These are phyloP conservation scores for Cajanus cajan DNA, from an alignment of 306 rosid species.

Conservation along the genomic window DNA sequence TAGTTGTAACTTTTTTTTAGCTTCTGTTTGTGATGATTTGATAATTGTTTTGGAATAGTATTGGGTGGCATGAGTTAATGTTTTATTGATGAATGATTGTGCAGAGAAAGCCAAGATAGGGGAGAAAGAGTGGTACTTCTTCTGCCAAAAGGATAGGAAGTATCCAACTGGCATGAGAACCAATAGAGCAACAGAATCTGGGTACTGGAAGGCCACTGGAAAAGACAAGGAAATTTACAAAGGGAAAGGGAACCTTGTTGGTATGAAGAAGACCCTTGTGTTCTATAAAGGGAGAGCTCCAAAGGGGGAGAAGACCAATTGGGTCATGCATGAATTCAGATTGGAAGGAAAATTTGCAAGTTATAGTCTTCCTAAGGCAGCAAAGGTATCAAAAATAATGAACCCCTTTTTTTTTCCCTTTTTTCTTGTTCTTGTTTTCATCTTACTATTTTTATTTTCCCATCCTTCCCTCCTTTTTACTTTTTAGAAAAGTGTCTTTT, in stretches of 20 bases:
- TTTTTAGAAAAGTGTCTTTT: slow-evolving; percentile 31
- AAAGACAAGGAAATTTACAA: slow-evolving; percentile 79
- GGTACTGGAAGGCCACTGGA: slow-evolving; percentile 98
- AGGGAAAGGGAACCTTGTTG: slow-evolving; percentile 63
- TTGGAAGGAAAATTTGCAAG: slow-evolving; percentile 64
- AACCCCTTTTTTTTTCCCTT: background rate
- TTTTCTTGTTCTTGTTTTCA: too few relatives aligned
- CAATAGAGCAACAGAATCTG: slow-evolving; percentile 84
- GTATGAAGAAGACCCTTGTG: slow-evolving; percentile 96
- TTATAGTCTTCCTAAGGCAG: slow-evolving; percentile 50
- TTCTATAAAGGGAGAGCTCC: slow-evolving; percentile 97
- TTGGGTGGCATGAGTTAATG: background rate
- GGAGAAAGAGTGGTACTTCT: slow-evolving; percentile 92
- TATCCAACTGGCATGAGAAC: slow-evolving; percentile 98
- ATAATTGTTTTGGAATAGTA: background rate
- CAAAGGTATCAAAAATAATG: slow-evolving; percentile 49
- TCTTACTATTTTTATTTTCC: background rate
- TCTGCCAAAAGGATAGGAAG: slow-evolving; percentile 82
- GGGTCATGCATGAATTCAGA: slow-evolving; percentile 98
- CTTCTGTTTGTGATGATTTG: background rate
- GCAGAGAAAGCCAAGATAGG: slow-evolving; percentile 96
- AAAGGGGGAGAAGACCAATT: slow-evolving; percentile 80
- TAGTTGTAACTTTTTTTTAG: background rate
- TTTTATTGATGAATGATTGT: background rate
- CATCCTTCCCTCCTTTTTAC: background rate